A percentile compares a stretch with the other conserved stretches of the same genome.
phyloP scores from a whole-genome alignment of 139 green algal species.

The Raphidocelis subcapitata region DNA sequence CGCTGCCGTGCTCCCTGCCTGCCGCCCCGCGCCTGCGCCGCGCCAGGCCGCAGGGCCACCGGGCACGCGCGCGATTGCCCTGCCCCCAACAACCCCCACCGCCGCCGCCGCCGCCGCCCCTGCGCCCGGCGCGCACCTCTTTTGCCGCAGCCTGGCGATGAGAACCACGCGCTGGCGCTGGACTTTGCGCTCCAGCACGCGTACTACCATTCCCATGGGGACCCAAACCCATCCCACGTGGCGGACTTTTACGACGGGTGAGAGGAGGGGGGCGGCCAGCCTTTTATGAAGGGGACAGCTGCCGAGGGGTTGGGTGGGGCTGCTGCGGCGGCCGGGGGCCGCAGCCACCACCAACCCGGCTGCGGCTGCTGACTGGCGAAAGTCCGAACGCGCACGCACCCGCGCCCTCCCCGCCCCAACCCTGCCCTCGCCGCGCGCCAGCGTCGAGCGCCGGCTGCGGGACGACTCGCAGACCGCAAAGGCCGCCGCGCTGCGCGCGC shows the following conservation, averaged over 20 bases:
- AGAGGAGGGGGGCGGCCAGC: not conserved
- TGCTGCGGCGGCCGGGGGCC: too few relatives aligned
- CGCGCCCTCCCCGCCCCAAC: too few relatives aligned
- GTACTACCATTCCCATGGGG: constrained; percentile 22
- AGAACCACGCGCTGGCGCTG: constrained; percentile 12
- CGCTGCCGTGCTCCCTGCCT: not conserved
- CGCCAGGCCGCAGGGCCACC: not conserved
- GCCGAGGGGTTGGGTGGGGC: too few relatives aligned
- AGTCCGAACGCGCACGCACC: too few relatives aligned
- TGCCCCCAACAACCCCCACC: not conserved
- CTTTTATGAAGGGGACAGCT: too few relatives aligned
- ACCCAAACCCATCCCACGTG: not conserved
- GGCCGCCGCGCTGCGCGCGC: constrained; percentile 11
- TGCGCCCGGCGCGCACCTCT: not conserved
- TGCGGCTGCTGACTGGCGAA: too few relatives aligned
- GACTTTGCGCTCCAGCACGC: constrained; percentile 27
- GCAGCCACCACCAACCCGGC: too few relatives aligned
- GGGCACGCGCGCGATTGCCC: not conserved
- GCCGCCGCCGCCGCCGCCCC: not conserved
- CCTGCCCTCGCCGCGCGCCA: too few relatives aligned
- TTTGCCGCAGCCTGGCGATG: constrained; percentile 3
- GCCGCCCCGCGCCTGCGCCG: too few relatives aligned
- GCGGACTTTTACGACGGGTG: constrained; percentile 17
- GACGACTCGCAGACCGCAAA: constrained; percentile 24
- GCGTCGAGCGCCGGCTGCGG: constrained; percentile 9